phyloP scores from a whole-genome alignment of 768 basidiomycete species.

The Dendrothele bispora region DNA sequence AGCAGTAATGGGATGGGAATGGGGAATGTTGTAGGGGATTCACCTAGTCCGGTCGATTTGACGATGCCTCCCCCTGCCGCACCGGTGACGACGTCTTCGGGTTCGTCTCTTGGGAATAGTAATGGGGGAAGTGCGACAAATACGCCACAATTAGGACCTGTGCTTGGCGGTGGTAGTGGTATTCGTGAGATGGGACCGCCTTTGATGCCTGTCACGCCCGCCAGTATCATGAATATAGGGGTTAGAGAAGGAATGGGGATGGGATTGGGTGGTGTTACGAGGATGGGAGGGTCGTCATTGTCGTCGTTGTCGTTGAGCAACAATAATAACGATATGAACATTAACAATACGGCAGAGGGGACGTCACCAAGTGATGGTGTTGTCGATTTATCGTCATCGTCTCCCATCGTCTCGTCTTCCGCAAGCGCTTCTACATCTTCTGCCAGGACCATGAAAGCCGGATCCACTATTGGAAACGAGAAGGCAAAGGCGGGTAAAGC shows the following conservation, averaged over 20 bases:
- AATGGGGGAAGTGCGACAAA: conserved; percentile 4
- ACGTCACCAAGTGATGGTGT: no score
- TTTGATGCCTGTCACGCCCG: conserved; percentile 83
- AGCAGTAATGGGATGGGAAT: not conserved
- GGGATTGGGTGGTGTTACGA: conserved; percentile 20
- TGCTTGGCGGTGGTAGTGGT: conserved; percentile 3
- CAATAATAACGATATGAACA: no score
- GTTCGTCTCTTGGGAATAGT: conserved; percentile 4
- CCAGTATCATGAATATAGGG: conserved; percentile 89
- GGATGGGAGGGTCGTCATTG: conserved; percentile 27
- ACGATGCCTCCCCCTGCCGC: conserved; percentile 86
- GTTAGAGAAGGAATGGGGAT: conserved; percentile 50
- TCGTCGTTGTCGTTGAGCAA: no score
- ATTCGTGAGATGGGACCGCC: conserved; percentile 20
- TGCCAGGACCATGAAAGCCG: no score
- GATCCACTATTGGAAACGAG: conserved; percentile 22
- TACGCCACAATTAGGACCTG: not conserved
- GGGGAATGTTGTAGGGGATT: conserved; percentile 38
- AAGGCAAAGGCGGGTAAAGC: conserved; percentile 20
- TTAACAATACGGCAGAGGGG: no score
- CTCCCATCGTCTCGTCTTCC: no score
- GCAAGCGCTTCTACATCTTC: no score
- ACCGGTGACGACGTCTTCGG: conserved; percentile 21
- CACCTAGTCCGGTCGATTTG: conserved; percentile 86
- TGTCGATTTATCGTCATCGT: no score